Evolutionary conservation across 805 yeast species (phyloP), one percentile per base, ranked within the genome.

Genomic region (Spathaspora arborariae): DNA sequence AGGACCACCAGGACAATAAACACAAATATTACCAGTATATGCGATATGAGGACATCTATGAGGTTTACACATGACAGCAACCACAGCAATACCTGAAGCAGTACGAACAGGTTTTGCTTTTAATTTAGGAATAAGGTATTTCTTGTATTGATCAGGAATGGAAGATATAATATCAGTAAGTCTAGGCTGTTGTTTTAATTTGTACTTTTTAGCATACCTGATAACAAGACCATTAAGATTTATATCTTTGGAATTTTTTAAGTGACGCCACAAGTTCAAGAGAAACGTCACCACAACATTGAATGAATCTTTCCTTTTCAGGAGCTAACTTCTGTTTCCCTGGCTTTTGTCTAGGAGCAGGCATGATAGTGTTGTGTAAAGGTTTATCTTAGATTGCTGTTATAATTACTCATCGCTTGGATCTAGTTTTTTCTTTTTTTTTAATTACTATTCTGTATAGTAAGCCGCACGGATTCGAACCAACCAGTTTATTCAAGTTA

Each of bases 11-110:
- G 99, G 99, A 70, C 99, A 94, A 64, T 87, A 94, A 10, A 94
- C 99, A 73, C 99, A 94, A 51, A 94, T 94, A 62, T 94, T 94
- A 51, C 99, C 99, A 0, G 99, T 94, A 65, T 94, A 94, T 18
- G 99, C 98, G 58, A 94, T 94, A 67, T 94, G 99, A 21, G 99
- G 99, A 68, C 99, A 94, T 70, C 99, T 79, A 66, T 94, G 99
- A 2, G 99, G 99, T 66, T 94, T 94, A 72, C 97, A 91, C 98
- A 94, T 94, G 26, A 94, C 98, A 0, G 99, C 99, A 39, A 94
- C 98, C 18, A 94, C 99, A 8, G 99, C 99, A 49, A 94, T 96
- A 57, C 99, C 99, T 9, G 96, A 87, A 0, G 99, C 99, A 0
- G 99, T 94, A 67, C 99, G 79, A 39, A 94, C 98, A 0, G 99